phyloP scores from a whole-genome alignment of 352 stramenopile species.

The Hyaloperonospora brassicae region DNA sequence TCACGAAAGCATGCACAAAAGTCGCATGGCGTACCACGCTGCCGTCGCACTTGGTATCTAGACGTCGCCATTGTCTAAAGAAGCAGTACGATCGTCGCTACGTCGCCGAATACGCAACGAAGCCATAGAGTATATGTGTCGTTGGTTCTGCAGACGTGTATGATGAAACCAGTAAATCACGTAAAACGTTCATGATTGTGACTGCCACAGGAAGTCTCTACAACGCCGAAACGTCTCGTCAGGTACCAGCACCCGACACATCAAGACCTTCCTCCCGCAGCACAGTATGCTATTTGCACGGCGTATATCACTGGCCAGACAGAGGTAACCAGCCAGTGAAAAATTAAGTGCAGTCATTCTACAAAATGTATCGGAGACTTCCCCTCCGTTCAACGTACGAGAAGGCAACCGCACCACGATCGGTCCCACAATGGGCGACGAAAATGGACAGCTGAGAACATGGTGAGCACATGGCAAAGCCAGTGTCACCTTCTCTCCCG shows the following conservation, averaged over 20 bases:
- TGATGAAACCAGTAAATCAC: too few species aligned
- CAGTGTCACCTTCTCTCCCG: slow-evolving; percentile 21
- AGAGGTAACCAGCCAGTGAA: slow-evolving; percentile 42
- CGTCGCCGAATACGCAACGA: too few species aligned
- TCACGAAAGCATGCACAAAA: too few species aligned
- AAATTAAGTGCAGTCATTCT: slow-evolving; percentile 55
- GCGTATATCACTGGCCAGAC: slow-evolving; percentile 71
- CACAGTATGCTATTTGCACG: slow-evolving; percentile 56
- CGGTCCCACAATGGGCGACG: slow-evolving; percentile 42
- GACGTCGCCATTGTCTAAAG: too few species aligned
- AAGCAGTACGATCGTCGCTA: too few species aligned
- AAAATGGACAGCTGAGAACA: slow-evolving; percentile 30
- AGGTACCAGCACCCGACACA: slow-evolving; percentile 18
- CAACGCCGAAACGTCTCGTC: slow-evolving; percentile 2
- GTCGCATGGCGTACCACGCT: too few species aligned
- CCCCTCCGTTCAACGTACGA: slow-evolving; percentile 35
- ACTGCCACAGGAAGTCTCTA: slow-evolving; percentile 27
- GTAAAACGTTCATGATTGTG: slow-evolving; percentile 16
- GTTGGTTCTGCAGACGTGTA: too few species aligned
- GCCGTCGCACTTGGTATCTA: too few species aligned
- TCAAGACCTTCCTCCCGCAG: slow-evolving; percentile 30
- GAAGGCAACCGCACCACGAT: slow-evolving; percentile 29
- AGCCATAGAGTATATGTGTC: too few species aligned
- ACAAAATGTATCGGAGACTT: slow-evolving; percentile 27
- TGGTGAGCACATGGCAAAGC: slow-evolving; percentile 11